phyloP scores from a whole-genome alignment of 257 asterid genomes.

The Solanum chmielewskii region DNA sequence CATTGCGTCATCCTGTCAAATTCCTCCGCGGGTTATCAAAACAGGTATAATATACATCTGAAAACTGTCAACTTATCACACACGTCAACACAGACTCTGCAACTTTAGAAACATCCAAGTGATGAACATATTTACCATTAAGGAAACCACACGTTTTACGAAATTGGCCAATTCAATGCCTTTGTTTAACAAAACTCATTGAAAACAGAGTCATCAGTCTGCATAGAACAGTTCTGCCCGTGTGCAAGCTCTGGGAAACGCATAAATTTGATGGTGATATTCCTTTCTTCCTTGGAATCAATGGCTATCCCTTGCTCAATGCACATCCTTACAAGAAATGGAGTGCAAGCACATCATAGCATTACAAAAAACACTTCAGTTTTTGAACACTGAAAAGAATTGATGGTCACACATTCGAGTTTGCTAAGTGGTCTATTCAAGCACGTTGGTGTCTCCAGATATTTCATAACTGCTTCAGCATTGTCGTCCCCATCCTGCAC shows the following conservation, averaged over 20 bases:
- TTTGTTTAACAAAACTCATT: not conserved
- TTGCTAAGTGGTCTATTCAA: not conserved
- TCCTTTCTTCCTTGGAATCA: not conserved
- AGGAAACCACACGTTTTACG: not conserved
- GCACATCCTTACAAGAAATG: not conserved
- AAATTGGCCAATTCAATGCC: not conserved
- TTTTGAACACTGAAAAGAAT: not conserved
- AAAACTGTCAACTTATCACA: too few relatives aligned
- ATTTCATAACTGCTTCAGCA: not conserved
- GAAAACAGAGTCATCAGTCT: not conserved
- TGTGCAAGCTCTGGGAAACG: not conserved
- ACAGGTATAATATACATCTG: too few relatives aligned
- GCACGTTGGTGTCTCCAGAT: not conserved
- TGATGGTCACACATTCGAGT: not conserved
- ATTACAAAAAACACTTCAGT: not conserved
- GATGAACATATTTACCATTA: not conserved
- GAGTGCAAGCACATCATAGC: not conserved
- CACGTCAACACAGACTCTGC: too few relatives aligned
- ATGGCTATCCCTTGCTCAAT: not conserved
- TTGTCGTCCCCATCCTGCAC: not conserved
- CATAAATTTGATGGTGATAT: not conserved
- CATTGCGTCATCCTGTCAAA: too few relatives aligned
- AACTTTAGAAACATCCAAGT: not conserved
- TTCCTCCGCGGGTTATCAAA: too few relatives aligned
- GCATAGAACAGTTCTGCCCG: not conserved